Percentiles rank a stretch among this genome's conserved stretches.
These are phyloP conservation scores for Paraleonurus japonicus DNA, from an alignment of 257 asterid genomes.

Conservation along the genomic window DNA sequence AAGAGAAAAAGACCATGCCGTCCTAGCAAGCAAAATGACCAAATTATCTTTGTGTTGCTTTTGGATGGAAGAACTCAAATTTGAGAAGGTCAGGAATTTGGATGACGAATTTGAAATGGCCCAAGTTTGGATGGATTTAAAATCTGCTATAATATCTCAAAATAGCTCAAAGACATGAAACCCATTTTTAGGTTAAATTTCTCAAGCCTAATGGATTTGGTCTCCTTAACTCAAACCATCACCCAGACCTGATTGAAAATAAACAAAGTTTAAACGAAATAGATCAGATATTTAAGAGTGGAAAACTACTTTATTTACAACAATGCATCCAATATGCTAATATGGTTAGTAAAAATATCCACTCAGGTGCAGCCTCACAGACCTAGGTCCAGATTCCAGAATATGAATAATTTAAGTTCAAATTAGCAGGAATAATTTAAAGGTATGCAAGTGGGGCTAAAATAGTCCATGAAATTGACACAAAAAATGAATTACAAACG, in stretches of 20 bases:
- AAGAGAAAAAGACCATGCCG: neutral
- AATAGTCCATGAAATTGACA: neutral
- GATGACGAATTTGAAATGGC: neutral
- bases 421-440: neutral
- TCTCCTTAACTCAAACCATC: neutral
- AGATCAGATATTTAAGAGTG: neutral
- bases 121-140: neutral
- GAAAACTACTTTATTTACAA: neutral
- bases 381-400: neutral
- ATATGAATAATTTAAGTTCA: neutral
- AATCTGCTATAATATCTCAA: neutral
- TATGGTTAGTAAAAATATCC: neutral
- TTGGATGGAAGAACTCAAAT: neutral
- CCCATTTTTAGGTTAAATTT: neutral
- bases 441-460: neutral
- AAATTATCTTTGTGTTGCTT: neutral
- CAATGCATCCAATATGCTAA: neutral
- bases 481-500: neutral
- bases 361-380: constrained; percentile 6
- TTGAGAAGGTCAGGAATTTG: neutral
- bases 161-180: neutral
- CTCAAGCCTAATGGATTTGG: neutral
- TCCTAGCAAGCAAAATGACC: neutral
- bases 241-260: neutral
- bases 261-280: neutral